Percentiles rank a stretch among this genome's conserved stretches.
Evolutionary conservation across 768 basidiomycete species (phyloP).

Genomic region (Austroboletus eburneus): DNA sequence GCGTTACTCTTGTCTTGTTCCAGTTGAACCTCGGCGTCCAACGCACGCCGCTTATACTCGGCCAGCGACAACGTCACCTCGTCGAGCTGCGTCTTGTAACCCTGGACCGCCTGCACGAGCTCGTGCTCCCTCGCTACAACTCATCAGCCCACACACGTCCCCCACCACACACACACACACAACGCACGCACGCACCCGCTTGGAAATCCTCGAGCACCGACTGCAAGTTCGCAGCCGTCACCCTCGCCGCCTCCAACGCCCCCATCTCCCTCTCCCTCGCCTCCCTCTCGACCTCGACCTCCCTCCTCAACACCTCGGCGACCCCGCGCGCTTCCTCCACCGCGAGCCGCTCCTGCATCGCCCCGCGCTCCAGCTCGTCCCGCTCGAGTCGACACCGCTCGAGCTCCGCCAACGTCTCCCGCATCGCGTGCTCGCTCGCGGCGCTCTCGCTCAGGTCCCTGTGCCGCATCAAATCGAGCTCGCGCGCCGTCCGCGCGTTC

Average conservation of each 20-base stretch:
- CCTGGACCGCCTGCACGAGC: slow-evolving; percentile 76
- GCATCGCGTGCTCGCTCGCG: slow-evolving; percentile 72
- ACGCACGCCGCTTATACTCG: slow-evolving; percentile 86
- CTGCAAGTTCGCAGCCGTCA: slow-evolving; percentile 81
- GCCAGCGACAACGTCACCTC: slow-evolving; percentile 72
- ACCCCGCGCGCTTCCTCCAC: slow-evolving; percentile 67
- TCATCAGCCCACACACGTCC: slow-evolving; percentile 1
- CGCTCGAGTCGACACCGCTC: slow-evolving; percentile 83
- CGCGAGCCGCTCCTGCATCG: slow-evolving; percentile 61
- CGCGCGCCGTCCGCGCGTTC: slow-evolving; percentile 60
- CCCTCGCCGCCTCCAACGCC: slow-evolving; percentile 62
- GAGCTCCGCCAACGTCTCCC: slow-evolving; percentile 80
- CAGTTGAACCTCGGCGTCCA: slow-evolving; percentile 82
- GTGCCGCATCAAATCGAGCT: slow-evolving; percentile 65
- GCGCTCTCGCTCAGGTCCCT: slow-evolving; percentile 64
- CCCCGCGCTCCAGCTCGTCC: slow-evolving; percentile 63
- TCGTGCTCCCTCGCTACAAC: slow-evolving; percentile 83
- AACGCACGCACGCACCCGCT: slow-evolving; percentile 52
- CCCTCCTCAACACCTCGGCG: slow-evolving; percentile 53
- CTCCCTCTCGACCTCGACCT: slow-evolving; percentile 63
- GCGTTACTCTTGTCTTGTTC: slow-evolving; percentile 69
- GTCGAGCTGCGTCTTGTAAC: slow-evolving; percentile 71
- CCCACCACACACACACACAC: not conserved
- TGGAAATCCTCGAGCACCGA: slow-evolving; percentile 96
- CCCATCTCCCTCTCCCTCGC: slow-evolving; percentile 49